Base-by-base conservation (phyloP, 495 filamentous ascomycete genomes). In the Cryomyces antarcticus region DNA sequence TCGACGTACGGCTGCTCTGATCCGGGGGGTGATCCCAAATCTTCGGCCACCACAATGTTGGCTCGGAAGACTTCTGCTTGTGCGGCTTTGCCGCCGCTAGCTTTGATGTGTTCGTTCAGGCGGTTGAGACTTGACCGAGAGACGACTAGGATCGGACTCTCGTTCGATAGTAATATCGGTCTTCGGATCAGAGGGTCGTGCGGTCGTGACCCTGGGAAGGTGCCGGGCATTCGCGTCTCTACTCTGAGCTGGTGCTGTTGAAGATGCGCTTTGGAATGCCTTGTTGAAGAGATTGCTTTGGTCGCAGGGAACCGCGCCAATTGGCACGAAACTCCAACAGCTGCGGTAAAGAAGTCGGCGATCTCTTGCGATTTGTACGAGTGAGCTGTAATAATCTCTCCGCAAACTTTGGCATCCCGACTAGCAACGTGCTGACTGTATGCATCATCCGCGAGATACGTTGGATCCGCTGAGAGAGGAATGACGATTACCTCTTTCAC, bases 131-230 rank as follows among this genome's bases (percentile, higher is more conserved):
- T 93, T 3, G 80, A 77, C 12, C 72, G 68, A 9, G 78, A 84
- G 29, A 97, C 81, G 5, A 80, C 66, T 0, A 97, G 70, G 41
- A 97, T 89, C 0, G 89, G 88, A 38, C 78, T 85, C 55, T 97
- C 89, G 52, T 97, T 97, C 10, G 85, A 80, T 4, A 97, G 61
- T 2, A 85, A 61, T 38, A 94, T 83, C 3, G 75, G 75, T n/a
- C 57, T 67, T 10, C 46, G 48, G 29, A 50, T 46, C 39, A 44
- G 11, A 49, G 45, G 28, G 55, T 42, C 53, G 67, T 55, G 12
- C 57, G 63, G 57, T 45, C 68, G 64, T 10, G 66, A 57, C 5
- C 50, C 52, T 30, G 71, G 72, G 46, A 72, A 76, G n/a, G 72
- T 59, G 4, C 71, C 69, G 0, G 75, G 75, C 44, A 76, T 67